Evolutionary conservation across 495 filamentous ascomycete species (phyloP), one percentile per base, ranked within the genome.

Genomic region (Pyrenopolyporus hunteri): DNA sequence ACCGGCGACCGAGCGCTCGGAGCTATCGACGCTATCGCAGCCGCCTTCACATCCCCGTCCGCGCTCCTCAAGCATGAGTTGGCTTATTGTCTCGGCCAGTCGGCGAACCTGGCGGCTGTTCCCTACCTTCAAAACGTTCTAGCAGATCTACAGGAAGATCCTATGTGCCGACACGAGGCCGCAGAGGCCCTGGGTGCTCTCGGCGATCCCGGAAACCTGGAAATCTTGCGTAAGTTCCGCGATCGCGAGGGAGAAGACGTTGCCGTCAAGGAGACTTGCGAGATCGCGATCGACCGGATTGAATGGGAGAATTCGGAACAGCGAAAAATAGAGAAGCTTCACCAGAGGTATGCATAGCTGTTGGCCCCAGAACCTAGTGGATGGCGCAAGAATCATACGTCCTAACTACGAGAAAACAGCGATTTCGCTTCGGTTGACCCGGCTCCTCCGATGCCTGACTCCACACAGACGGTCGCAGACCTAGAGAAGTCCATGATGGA

Each of bases 151-250:
- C 62, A 82, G 16, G 91, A 98, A 74, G 93, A 97, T 79, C 74
- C 87, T 35, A 99, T 99, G 92, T 95, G 91, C 70, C 83, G 94
- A 64, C 94, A 99, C 65, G 94, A 99, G 77, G 93, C 94, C 4
- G 94, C 92, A 2, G 94, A 99, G 81, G 94, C 93, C 14, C 80
- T 99, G 17, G 94, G 92, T 3, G 95, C 94, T 19, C 79, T 99
- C 44, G 91, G 90, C 1, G 85, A 95, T 52, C 72, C 74, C 8
- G 80, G 77, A 2, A 93, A 89, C 59, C 70, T 97, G 70, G 84
- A 82, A 0, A 71, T 97, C 9, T 74, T 99, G 48, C 86, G 82
- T 70, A 67, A 80, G 45, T 82, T 92, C 66, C 80, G 89, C 37
- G 87, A 95, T 69, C 83, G 90, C 35, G 70, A 76, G 45, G 82